Evolutionary conservation across 2,329 filamentous ascomycete species (phyloP).

Genomic region (Alternaria viburni): DNA sequence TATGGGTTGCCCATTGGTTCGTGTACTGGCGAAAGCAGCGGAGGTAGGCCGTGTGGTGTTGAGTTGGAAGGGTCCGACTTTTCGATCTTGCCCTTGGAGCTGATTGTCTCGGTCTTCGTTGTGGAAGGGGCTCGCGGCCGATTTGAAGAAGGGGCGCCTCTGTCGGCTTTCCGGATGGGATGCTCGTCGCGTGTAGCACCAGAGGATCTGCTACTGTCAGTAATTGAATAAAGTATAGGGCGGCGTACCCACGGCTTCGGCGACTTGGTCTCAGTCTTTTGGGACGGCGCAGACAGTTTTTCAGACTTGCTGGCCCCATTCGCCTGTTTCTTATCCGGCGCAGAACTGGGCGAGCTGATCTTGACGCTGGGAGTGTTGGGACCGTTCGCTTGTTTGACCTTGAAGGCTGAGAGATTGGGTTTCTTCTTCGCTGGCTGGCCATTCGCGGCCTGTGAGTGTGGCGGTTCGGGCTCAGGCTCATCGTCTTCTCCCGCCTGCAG

Average conservation of each 20-base stretch:
- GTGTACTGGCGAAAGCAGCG: constrained; percentile 48
- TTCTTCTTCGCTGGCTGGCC: constrained; percentile 62
- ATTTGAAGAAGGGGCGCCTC: constrained; percentile 13
- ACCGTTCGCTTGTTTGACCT: constrained; percentile 58
- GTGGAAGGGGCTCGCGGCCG: constrained; percentile 20
- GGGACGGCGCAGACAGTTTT: constrained; percentile 18
- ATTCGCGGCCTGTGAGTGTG: constrained; percentile 40
- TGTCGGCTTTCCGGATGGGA: constrained; percentile 22
- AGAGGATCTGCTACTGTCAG: constrained; percentile 31
- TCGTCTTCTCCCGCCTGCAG: constrained; percentile 62
- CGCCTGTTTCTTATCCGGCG: constrained; percentile 31
- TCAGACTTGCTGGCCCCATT: constrained; percentile 36
- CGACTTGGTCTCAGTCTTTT: constrained; percentile 22
- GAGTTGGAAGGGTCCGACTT: constrained; percentile 36
- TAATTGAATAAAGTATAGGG: neutral
- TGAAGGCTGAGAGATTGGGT: constrained; percentile 67
- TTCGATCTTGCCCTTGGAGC: constrained; percentile 40
- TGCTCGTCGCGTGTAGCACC: constrained; percentile 22
- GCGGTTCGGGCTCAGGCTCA: constrained; percentile 53
- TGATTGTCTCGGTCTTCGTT: constrained; percentile 50
- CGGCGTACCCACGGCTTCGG: constrained; percentile 26
- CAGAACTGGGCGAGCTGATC: constrained; percentile 35
- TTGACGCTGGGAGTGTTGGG: constrained; percentile 38
- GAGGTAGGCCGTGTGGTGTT: constrained; percentile 48
- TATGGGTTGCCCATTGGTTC: constrained; percentile 50